phyloP scores from a whole-genome alignment of 2,329 filamentous ascomycete species.

The Cadophora malorum region DNA sequence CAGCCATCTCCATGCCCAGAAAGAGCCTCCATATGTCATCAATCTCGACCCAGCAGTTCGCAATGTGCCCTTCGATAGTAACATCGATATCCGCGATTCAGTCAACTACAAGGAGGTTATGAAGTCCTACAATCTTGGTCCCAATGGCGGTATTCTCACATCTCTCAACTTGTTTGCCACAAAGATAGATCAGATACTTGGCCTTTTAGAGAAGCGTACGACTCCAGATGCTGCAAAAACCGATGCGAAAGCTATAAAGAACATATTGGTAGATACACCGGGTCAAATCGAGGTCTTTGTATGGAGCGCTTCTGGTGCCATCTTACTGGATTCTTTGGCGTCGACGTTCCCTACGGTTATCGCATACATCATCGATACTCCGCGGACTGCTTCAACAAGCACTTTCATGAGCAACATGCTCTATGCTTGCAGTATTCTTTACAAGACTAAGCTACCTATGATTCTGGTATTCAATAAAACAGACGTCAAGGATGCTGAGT shows the following conservation, averaged over 20 bases:
- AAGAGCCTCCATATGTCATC: conserved; percentile 88
- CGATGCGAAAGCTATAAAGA: conserved; percentile 69
- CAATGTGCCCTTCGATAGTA: conserved; percentile 91
- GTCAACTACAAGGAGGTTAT: conserved; percentile 99
- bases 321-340: conserved; percentile 89
- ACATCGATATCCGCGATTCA: conserved; percentile 98
- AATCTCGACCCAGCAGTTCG: conserved; percentile 97
- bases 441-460: conserved; percentile 99
- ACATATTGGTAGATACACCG: conserved; percentile 93
- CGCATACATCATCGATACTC: conserved; percentile 97
- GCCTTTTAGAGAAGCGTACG: conserved; percentile 87
- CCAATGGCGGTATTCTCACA: conserved; percentile 96
- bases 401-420: conserved; percentile 99
- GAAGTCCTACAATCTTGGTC: conserved; percentile 98
- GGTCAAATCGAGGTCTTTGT: conserved; percentile 99
- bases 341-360: conserved; percentile 96
- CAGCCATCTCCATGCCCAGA: conserved; percentile 82
- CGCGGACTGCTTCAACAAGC: conserved; percentile 87
- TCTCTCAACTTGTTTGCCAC: conserved; percentile 96
- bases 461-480: conserved; percentile 99
- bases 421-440: conserved; percentile 97
- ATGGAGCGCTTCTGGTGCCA: conserved; percentile 95
- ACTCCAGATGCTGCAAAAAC: conserved; percentile 66
- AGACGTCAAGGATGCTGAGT: conserved; percentile 87
- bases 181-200: conserved; percentile 95